Conservation (phyloP, 768 basidiomycete species). For the Peribolospora baueri region DNA sequence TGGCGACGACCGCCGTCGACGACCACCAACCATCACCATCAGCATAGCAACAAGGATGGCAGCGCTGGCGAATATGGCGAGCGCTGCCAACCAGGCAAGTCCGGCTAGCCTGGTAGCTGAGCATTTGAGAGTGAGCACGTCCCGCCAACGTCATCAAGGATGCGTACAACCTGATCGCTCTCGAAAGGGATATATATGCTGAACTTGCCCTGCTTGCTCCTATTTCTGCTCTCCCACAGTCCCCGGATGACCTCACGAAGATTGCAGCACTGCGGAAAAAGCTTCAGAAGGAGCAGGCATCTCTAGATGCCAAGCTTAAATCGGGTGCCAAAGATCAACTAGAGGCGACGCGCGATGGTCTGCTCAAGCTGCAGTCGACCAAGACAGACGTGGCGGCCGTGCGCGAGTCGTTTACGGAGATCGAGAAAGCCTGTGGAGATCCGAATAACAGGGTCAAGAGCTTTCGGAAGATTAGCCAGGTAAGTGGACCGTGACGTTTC, state of each 20-base stretch:
- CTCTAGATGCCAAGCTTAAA: slow-evolving; percentile 71
- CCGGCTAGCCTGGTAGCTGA: too few species aligned
- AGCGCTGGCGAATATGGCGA: too few species aligned
- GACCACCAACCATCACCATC: too few species aligned
- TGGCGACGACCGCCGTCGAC: too few species aligned
- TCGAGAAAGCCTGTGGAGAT: slow-evolving; percentile 52
- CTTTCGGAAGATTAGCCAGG: slow-evolving; percentile 87
- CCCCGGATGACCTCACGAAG: slow-evolving; percentile 78
- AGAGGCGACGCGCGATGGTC: slow-evolving; percentile 64
- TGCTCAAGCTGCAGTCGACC: slow-evolving; percentile 36
- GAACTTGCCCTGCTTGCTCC: too few species aligned
- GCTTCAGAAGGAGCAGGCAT: slow-evolving; percentile 84
- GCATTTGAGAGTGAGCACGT: too few species aligned
- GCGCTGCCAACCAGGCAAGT: too few species aligned
- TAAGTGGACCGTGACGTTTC: slow-evolving; percentile 22
- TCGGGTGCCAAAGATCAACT: slow-evolving; percentile 81
- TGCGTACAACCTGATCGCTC: too few species aligned
- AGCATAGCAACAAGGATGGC: too few species aligned
- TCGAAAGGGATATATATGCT: too few species aligned
- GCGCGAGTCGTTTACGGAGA: slow-evolving; percentile 60
- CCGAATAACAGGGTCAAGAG: slow-evolving; percentile 53
- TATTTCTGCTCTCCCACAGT: slow-evolving; percentile 12
- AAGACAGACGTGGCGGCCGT: slow-evolving; percentile 51
- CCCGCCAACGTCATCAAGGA: too few species aligned
- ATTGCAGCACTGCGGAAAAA: slow-evolving; percentile 73